Evolutionary conservation across 2,329 filamentous ascomycete species (phyloP), one percentile per base, ranked within the genome.

Genomic region (Epichloe coenophiala): DNA sequence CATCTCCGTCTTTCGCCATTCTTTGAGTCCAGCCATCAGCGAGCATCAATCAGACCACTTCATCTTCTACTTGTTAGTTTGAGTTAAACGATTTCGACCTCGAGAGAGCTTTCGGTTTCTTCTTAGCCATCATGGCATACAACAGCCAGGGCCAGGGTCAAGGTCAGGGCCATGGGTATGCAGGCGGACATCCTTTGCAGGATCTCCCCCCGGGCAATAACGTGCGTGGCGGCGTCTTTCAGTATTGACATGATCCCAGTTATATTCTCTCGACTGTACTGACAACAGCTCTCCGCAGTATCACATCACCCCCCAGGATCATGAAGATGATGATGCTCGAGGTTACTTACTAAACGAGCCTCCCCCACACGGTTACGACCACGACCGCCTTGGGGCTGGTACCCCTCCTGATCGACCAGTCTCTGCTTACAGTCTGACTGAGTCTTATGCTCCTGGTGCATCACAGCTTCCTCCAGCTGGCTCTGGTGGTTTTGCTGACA

Each of bases 341-440:
- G 74, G 74, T 68, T 83, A 72, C 68, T 80, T 75, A 27, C 68
- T 81, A 54, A 75, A 73, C 62, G 70, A 71, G 50, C 65, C 65
- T 45, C 71, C 72, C 66, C 66, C 64, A 55, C 65, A 65, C 56
- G 68, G 64, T 50, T 81, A 81, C 63, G 75, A 80, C 53, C 73
- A 80, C 57, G 72, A 76, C 53, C 75, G 73, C 48, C 72, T 82
- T 33, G 79, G 81, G 57, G 69, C 75, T 42, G 73, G 71, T 54
- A 76, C 75, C 50, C 79, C 84, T 52, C 79, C 82, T 51, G 74
- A 76, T 52, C 80, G 84, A 55, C 84, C 85, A 40, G 76, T 81
- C 51, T 89, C 86, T 33, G 80, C 84, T 49, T 89, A 90, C 73
- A 88, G 83, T 67, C 71, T 91, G 61, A 86, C 83, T 42, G 87